phyloP scores from a whole-genome alignment of 2,329 filamentous ascomycete species.

The Aspergillus quadricinctus region DNA sequence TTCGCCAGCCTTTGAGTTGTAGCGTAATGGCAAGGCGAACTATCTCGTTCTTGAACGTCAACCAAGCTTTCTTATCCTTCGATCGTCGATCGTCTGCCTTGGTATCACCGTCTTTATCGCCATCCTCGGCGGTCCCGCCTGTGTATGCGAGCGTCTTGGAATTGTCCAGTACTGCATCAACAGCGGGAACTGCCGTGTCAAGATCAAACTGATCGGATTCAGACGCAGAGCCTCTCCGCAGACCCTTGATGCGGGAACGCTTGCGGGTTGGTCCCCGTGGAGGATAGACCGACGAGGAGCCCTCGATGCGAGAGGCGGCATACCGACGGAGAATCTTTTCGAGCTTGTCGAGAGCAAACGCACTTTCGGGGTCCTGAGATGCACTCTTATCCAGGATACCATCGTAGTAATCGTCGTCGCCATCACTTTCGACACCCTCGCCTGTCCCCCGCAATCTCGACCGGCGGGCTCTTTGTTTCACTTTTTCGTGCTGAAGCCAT shows the following conservation, averaged over 20 bases:
- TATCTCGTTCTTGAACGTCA: constrained; percentile 87
- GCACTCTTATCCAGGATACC: constrained; percentile 32
- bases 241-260: constrained; percentile 34
- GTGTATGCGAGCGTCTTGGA: constrained; percentile 78
- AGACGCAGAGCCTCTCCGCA: constrained; percentile 56
- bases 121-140: constrained; percentile 48
- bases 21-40: constrained; percentile 84
- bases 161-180: constrained; percentile 83
- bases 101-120: constrained; percentile 35
- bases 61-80: constrained; percentile 74
- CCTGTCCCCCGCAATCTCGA: constrained; percentile 40
- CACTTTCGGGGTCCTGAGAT: constrained; percentile 63
- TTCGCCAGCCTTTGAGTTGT: constrained; percentile 84
- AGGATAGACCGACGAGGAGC: constrained; percentile 12
- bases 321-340: constrained; percentile 62
- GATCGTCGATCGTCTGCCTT: constrained; percentile 47
- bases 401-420: constrained; percentile 21
- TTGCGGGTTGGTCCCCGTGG: constrained; percentile 23
- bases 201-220: constrained; percentile 82
- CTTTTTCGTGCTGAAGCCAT: constrained; percentile 79
- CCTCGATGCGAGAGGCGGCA: constrained; percentile 30
- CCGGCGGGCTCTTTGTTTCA: constrained; percentile 58
- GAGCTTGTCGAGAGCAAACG: constrained; percentile 71
- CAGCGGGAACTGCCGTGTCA: constrained; percentile 78
- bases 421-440: constrained; percentile 38